Percentiles rank a stretch among this genome's conserved stretches.
These are phyloP conservation scores for Candida sp. DNA, from an alignment of 1,139 yeast species.

Conservation along the genomic window DNA sequence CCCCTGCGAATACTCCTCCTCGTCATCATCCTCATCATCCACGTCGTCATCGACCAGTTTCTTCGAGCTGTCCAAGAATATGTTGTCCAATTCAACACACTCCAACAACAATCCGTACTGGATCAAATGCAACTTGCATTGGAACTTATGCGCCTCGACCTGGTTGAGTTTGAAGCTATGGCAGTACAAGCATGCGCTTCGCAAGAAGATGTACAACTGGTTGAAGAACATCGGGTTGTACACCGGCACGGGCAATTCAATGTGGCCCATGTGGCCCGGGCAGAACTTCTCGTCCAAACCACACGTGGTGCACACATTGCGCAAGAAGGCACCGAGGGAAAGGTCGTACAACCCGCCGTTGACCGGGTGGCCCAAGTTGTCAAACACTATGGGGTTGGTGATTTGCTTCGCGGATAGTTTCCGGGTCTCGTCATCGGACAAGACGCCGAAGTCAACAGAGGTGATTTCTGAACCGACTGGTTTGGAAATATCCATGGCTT, in stretches of 20 bases:
- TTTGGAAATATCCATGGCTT: slow-evolving; percentile 85
- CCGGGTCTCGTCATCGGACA: slow-evolving; percentile 82
- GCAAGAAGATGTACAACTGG: slow-evolving; percentile 83
- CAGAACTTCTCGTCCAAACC: slow-evolving; percentile 94
- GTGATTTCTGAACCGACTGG: slow-evolving; percentile 96
- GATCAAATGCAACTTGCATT: slow-evolving; percentile 78
- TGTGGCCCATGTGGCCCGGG: slow-evolving; percentile 99
- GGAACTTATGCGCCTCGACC: slow-evolving; percentile 73
- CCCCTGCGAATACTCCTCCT: slow-evolving; percentile 11
- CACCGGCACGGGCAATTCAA: slow-evolving; percentile 94
- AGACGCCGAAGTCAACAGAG: slow-evolving; percentile 91
- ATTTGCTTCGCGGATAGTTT: slow-evolving; percentile 92
- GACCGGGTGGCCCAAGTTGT: slow-evolving; percentile 95
- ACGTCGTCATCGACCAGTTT: slow-evolving; percentile 32
- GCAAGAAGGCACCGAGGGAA: slow-evolving; percentile 90
- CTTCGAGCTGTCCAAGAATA: slow-evolving; percentile 43
- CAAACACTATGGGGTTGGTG: slow-evolving; percentile 94
- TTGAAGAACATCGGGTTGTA: slow-evolving; percentile 95
- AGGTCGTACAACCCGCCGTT: slow-evolving; percentile 94
- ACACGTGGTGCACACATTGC: slow-evolving; percentile 93
- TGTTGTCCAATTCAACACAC: slow-evolving; percentile 70
- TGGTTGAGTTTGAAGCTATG: slow-evolving; percentile 77
- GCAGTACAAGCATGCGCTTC: slow-evolving; percentile 91
- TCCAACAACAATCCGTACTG: slow-evolving; percentile 92
- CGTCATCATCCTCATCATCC: slow-evolving; percentile 36